Conservation (phyloP, 2,329 filamentous ascomycete genomes). For the Cordyceps cateniannulata region DNA sequence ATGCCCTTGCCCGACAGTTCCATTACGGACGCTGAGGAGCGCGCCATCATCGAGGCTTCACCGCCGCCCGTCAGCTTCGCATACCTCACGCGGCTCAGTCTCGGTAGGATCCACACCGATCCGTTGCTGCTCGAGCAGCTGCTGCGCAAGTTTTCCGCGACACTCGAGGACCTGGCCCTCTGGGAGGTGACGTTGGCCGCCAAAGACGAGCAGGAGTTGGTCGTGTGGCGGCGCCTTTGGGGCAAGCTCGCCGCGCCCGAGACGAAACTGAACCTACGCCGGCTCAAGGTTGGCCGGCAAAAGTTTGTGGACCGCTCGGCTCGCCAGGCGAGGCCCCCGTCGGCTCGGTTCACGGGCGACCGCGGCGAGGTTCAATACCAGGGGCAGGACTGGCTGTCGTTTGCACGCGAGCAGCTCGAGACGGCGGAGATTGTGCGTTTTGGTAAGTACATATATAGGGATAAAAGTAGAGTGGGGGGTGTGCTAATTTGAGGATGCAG, state of each 20-base stretch:
- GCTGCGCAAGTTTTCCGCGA: constrained; percentile 35
- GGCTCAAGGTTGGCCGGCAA: constrained; percentile 26
- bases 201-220: background rate
- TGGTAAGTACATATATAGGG: background rate
- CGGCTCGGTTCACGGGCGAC: background rate
- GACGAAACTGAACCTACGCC: constrained; percentile 24
- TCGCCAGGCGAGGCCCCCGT: background rate
- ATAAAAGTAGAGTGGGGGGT: no score
- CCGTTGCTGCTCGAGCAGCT: constrained; percentile 26
- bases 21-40: background rate
- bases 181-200: constrained; percentile 31
- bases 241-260: constrained; percentile 24
- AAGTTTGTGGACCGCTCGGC: constrained; percentile 16
- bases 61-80: constrained; percentile 25
- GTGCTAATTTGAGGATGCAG: background rate
- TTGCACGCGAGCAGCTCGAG: constrained; percentile 20
- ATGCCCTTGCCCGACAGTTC: background rate
- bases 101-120: constrained; percentile 33
- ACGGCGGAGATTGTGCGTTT: constrained; percentile 11
- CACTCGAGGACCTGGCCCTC: constrained; percentile 37
- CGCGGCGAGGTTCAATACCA: constrained; percentile 21
- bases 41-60: constrained; percentile 6
- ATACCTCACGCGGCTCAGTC: constrained; percentile 34
- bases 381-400: constrained; percentile 30
- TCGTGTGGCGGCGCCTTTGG: constrained; percentile 35